phyloP scores from a whole-genome alignment of 2,329 filamentous ascomycete genomes.

The Ilyonectria mors-panacis region DNA sequence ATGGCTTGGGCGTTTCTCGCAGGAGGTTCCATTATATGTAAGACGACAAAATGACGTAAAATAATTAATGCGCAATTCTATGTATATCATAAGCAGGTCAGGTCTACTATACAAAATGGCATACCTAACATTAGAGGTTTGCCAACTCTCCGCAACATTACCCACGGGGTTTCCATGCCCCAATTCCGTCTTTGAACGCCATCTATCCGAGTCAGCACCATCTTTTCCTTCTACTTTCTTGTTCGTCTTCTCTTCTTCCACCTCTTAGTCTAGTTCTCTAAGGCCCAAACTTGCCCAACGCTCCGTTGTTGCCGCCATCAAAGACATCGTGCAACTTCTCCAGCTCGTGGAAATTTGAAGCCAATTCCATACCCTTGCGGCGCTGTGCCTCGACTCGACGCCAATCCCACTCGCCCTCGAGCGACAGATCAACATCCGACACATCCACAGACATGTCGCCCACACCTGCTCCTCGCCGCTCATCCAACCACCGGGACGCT shows the following conservation, averaged over 20 bases:
- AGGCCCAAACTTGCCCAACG: slow-evolving; percentile 64
- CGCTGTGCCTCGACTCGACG: slow-evolving; percentile 68
- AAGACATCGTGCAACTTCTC: slow-evolving; percentile 69
- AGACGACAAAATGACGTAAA: slow-evolving; percentile 10
- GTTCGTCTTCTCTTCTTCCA: not conserved
- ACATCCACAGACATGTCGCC: slow-evolving; percentile 57
- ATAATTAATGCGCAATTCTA: slow-evolving; percentile 14
- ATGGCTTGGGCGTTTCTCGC: slow-evolving; percentile 6
- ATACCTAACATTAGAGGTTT: slow-evolving; percentile 5
- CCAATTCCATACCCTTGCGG: slow-evolving; percentile 68
- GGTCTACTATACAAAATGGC: slow-evolving; percentile 5
- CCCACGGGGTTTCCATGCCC: not conserved
- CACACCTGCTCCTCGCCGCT: slow-evolving; percentile 60
- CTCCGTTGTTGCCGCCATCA: slow-evolving; percentile 67
- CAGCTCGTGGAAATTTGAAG: slow-evolving; percentile 69
- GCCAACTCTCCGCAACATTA: slow-evolving; percentile 2
- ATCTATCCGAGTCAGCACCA: not conserved
- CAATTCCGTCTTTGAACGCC: slow-evolving; percentile 8
- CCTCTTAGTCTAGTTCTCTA: slow-evolving; percentile 48
- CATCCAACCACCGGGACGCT: slow-evolving; percentile 77
- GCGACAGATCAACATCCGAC: slow-evolving; percentile 53
- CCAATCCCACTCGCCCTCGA: slow-evolving; percentile 70
- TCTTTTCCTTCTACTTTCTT: slow-evolving; percentile 4
- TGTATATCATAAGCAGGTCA: slow-evolving; percentile 26
- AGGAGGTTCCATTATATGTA: not conserved